Base-by-base conservation (phyloP, 179 eudicot species). In the Spinacia oleracea region DNA sequence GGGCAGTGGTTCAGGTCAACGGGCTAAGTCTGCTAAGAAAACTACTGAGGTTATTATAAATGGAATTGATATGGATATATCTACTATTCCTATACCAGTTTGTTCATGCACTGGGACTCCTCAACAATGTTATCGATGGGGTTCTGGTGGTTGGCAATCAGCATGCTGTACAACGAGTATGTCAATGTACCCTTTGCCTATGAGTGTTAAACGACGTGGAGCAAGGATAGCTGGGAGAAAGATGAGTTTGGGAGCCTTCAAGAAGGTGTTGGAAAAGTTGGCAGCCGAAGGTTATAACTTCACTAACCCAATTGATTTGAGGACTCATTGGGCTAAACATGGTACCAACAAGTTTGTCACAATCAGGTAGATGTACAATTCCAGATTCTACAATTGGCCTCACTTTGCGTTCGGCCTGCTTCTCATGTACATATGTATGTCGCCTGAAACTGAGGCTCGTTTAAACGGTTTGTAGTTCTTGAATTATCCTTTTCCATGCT, bases 341-440 rank as follows among this genome's bases (percentile, higher is more conserved):
- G 97, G 97, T 43, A 92, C 98, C 74, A 93, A 93, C 84, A 93
- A 93, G 90, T 93, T 93, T 81, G 98, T 93, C 77, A 89, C 92
- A 18, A 92, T 92, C 90, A 85, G 94, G 86, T 89, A 87, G 88
- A 85, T 81, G 84, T 78, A 71, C 78, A 76, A 40, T 27, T 74
- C 79, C 79, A 75, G 79, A 58, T 79, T 74, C 79, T 73, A 66
- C 82, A 63, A 72, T 62, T 69, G 82, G 83, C 79, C 76, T 76
- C 79, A 59, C 83, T 35, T 65, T 42, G 69, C 74, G 76, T 85
- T 81, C 79, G 78, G 87, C 86, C 86, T 80, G 89, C 83, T 83
- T 84, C 86, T 73, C 89, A 74, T 90, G 94, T 90, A 88, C 86
- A 88, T 85, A 86, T 81, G 80, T 82, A 72, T 84, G 86, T 85